Evolutionary conservation across 2,329 filamentous ascomycete species (phyloP).

Genomic region (Drechslerella coelobrocha): DNA sequence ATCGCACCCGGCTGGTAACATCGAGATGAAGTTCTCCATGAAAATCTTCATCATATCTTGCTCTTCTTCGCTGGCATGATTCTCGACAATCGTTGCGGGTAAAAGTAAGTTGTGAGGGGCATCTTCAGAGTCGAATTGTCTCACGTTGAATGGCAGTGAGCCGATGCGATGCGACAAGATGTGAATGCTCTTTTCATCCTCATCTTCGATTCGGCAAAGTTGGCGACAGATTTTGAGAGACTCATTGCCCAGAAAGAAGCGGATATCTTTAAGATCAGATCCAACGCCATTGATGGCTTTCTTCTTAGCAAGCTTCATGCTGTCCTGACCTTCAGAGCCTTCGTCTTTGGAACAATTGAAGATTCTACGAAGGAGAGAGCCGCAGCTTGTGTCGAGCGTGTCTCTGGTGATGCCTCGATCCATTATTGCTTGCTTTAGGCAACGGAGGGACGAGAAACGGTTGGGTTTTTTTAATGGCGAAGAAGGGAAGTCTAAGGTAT

Average conservation of each 20-base stretch:
- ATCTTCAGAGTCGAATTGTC: conserved; percentile 39
- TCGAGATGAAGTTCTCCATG: conserved; percentile 52
- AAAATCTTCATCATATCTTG: conserved; percentile 40
- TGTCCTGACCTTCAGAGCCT: neutral
- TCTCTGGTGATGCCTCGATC: neutral
- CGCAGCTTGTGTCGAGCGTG: conserved; percentile 13
- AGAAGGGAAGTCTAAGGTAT: neutral
- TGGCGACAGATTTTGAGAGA: conserved; percentile 35
- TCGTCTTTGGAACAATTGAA: conserved; percentile 20
- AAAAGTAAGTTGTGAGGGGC: conserved; percentile 51
- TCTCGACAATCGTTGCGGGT: conserved; percentile 38
- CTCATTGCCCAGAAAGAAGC: conserved; percentile 34
- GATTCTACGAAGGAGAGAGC: conserved; percentile 31
- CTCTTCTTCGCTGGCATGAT: conserved; percentile 35
- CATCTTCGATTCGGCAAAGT: conserved; percentile 34
- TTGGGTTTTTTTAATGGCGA: conserved; percentile 7
- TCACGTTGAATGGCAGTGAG: conserved; percentile 36
- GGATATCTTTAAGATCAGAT: conserved; percentile 28
- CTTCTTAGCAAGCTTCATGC: conserved; percentile 18
- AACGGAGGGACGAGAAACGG: neutral
- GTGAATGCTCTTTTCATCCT: conserved; percentile 33
- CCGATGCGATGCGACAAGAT: conserved; percentile 32
- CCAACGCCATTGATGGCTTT: conserved; percentile 15
- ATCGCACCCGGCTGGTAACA: conserved; percentile 52
- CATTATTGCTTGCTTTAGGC: conserved; percentile 7